A percentile compares a stretch with the other conserved stretches of the same genome.
Evolutionary conservation across 176 grass and related monocot species (phyloP).

Genomic region (Stipa capillata): DNA sequence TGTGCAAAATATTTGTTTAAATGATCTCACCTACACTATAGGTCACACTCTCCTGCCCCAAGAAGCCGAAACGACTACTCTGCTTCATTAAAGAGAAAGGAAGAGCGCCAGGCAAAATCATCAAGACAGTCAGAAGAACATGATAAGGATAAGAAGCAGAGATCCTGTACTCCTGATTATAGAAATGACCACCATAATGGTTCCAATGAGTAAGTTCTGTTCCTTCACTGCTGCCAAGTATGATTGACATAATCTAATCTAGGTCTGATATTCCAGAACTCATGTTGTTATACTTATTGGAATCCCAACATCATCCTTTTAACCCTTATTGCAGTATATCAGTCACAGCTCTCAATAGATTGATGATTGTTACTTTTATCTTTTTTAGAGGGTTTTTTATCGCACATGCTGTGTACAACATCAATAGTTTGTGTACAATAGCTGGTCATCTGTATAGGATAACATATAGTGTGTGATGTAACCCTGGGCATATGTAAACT

Average conservation of each 20-base stretch:
- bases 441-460: background rate
- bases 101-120: conserved; percentile 18
- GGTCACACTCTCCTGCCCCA: conserved; percentile 71
- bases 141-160: conserved; percentile 21
- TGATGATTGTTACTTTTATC: background rate
- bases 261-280: background rate
- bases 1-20: background rate
- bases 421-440: background rate
- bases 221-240: background rate
- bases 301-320: background rate
- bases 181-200: conserved; percentile 29
- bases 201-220: conserved; percentile 42
- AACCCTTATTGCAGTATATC: background rate
- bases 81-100: conserved; percentile 53
- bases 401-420: background rate
- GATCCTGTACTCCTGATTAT: conserved; percentile 31
- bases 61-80: conserved; percentile 46
- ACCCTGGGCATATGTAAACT: background rate
- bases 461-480: background rate
- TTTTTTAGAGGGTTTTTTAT: background rate
- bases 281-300: background rate
- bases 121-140: conserved; percentile 31
- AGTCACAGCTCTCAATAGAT: background rate
- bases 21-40: background rate
- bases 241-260: background rate